Evolutionary conservation across 2,329 filamentous ascomycete species (phyloP).

Genomic region (Rutstroemia sp.): DNA sequence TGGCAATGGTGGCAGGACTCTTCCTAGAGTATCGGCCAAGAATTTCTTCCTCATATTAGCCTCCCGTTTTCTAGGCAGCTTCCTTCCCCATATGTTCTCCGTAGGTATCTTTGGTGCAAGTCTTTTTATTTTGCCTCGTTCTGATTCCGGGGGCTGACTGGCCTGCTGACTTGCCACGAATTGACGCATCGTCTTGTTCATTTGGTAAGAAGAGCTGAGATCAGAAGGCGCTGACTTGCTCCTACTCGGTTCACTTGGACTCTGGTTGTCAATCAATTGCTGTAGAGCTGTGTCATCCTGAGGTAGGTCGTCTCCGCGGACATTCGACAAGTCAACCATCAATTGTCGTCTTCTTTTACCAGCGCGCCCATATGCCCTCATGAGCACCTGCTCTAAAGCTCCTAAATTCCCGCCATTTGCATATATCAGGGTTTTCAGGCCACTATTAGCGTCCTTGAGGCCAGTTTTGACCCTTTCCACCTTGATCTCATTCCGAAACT

Average conservation of each 20-base stretch:
- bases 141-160: constrained; percentile 11
- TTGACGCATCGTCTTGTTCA: background rate
- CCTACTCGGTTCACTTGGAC: background rate
- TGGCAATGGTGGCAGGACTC: constrained; percentile 47
- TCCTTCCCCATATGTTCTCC: constrained; percentile 43
- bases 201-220: background rate
- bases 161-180: constrained; percentile 16
- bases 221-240: background rate
- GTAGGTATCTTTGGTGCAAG: constrained; percentile 34
- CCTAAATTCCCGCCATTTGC: constrained; percentile 43
- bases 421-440: constrained; percentile 43
- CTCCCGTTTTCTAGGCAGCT: constrained; percentile 32
- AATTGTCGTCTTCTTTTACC: constrained; percentile 46
- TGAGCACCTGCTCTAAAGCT: constrained; percentile 42
- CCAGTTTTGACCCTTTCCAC: background rate
- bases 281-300: constrained; percentile 37
- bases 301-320: constrained; percentile 30
- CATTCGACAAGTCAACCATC: constrained; percentile 32
- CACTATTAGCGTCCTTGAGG: constrained; percentile 35
- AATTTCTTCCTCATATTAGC: constrained; percentile 39
- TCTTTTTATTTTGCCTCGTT: constrained; percentile 3
- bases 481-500: background rate
- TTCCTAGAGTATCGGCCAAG: constrained; percentile 40
- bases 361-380: constrained; percentile 43
- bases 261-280: constrained; percentile 12